Percentiles rank a stretch among this genome's conserved stretches.
Evolutionary conservation across 306 rosid species (phyloP).

Genomic region (Begonia loranthoides): DNA sequence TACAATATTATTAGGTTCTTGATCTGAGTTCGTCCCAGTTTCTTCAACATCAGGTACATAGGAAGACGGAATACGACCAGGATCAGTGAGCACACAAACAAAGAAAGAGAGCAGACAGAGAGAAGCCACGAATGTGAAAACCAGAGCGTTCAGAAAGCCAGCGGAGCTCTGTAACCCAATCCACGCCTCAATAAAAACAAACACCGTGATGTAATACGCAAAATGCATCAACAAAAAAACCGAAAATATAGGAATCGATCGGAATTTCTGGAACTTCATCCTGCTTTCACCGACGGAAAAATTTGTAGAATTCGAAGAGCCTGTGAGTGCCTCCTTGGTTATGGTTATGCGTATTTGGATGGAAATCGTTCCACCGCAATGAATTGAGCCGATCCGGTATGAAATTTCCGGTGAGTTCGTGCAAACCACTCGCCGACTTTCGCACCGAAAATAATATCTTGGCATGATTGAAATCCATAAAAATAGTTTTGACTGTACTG

Average conservation of each 20-base stretch:
- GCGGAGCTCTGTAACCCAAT: slow-evolving; percentile 46
- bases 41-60: slow-evolving; percentile 70
- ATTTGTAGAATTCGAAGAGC: too few relatives aligned
- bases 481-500: too few relatives aligned
- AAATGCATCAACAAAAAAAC: slow-evolving; percentile 36
- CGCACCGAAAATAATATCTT: too few relatives aligned
- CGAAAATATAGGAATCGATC: slow-evolving; percentile 38
- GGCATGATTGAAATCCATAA: too few relatives aligned
- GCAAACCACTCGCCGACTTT: too few relatives aligned
- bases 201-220: slow-evolving; percentile 45
- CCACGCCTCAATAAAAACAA: slow-evolving; percentile 66
- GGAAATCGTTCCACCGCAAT: too few relatives aligned
- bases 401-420: too few relatives aligned
- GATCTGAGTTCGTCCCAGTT: slow-evolving; percentile 13
- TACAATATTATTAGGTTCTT: slow-evolving; percentile 34
- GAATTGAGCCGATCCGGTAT: too few relatives aligned
- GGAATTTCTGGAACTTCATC: slow-evolving; percentile 32
- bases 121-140: slow-evolving; percentile 40
- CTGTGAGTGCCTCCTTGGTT: too few relatives aligned
- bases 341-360: too few relatives aligned
- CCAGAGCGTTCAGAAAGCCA: slow-evolving; percentile 40
- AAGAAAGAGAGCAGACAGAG: slow-evolving; percentile 58
- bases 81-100: slow-evolving; percentile 55
- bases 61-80: slow-evolving; percentile 66
- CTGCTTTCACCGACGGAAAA: slow-evolving; percentile 3